phyloP scores from a whole-genome alignment of 164 flowering plant species.

The Piper longum region DNA sequence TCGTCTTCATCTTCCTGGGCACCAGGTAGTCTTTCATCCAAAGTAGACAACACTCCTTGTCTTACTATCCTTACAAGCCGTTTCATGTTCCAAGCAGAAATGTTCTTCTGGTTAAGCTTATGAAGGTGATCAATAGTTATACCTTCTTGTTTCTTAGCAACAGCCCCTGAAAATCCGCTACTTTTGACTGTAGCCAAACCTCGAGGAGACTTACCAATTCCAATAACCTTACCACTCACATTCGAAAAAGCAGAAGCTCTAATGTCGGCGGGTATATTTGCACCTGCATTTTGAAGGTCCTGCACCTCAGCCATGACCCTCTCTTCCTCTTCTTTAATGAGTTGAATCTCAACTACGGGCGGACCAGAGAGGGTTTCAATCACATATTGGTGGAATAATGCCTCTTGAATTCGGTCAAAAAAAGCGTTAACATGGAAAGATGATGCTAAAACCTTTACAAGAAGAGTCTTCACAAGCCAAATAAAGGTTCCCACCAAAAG shows the following conservation, averaged over 20 bases:
- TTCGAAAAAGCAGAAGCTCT: conserved; percentile 10
- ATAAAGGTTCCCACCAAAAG: conserved; percentile 35
- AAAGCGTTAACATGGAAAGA: conserved; percentile 44
- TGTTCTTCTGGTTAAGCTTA: conserved; percentile 47
- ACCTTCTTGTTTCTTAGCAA: conserved; percentile 20
- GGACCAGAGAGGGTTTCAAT: conserved; percentile 47
- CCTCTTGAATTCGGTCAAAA: conserved; percentile 54
- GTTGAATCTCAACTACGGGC: conserved; percentile 25
- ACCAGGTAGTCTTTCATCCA: conserved; percentile 35
- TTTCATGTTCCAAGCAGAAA: conserved; percentile 75
- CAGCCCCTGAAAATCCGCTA: conserved; percentile 13
- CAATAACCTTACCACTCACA: conserved; percentile 14
- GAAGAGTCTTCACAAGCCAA: conserved; percentile 42
- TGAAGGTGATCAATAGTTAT: conserved; percentile 45
- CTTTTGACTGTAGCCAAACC: conserved; percentile 19
- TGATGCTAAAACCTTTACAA: conserved; percentile 41
- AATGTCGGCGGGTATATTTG: conserved; percentile 22
- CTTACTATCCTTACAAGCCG: conserved; percentile 43
- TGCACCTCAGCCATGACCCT: conserved; percentile 25
- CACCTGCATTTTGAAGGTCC: conserved; percentile 37
- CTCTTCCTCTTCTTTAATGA: conserved; percentile 24
- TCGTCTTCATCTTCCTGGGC: conserved; percentile 36
- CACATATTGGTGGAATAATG: conserved; percentile 48
- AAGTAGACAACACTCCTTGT: conserved; percentile 37
- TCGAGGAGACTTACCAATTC: conserved; percentile 13